Evolutionary conservation across 1,139 yeast genomes (phyloP), one percentile per base, ranked within the genome.

Genomic region (Taphrina communis): DNA sequence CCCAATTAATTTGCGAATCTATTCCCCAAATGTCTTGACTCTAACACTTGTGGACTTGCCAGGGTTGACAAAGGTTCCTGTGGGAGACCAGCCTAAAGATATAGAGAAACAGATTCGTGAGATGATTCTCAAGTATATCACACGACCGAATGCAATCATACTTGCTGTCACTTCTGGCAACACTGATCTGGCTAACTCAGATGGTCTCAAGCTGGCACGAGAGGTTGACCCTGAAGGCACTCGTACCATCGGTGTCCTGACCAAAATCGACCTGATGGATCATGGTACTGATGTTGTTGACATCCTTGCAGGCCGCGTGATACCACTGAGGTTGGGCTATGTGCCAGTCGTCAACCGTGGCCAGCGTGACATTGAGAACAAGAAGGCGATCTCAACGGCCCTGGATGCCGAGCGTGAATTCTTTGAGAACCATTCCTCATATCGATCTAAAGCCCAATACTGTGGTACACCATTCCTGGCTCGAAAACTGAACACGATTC

Each of bases 271-370:
- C 79, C 84, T 94, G 76, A 94, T 94, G 99, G 99, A 94, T 78
- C 88, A 91, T 78, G 99, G 99, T 73, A 94, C 99, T n/a, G 99
- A 94, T 80, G 99, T 94, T 58, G 88, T 92, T 77, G 99, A 94
- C 78, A 94, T 94, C 76, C 83, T 94, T 76, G 97, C 97, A 7
- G 98, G 99, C 71, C 85, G 97, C 77, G 94, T 94, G 69, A 94
- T 94, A 76, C 98, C 99, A 11, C 84, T 94, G 76, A 85, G 97
- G 79, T 90, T 91, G 72, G 99, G 99, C 69, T 94, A 94, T 77
- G 97, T 94, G 66, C 99, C 99, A 6, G 99, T 94, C 69, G 93
- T 94, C 75, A 94, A 94, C 80, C 87, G 99, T 80, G 98, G 99
- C 76, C 99, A 94, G 81, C 91, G 89, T 78, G 99, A 94, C 80